Evolutionary conservation across 345 rosid genomes (phyloP).

Genomic region (Mangifera indica): DNA sequence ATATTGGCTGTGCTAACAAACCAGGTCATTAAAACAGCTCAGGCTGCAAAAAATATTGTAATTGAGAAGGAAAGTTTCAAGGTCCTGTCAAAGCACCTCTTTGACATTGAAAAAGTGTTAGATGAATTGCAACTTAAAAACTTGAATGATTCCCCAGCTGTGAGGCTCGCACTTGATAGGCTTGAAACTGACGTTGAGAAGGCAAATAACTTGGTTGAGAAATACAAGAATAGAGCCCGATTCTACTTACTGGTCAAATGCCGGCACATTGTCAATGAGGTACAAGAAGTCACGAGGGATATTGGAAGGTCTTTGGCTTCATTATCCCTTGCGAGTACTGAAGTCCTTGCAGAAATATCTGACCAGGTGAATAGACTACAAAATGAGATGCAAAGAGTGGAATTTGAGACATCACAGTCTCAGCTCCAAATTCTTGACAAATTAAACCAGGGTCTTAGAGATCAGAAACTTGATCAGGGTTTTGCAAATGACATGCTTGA

Average conservation of each 20-base stretch:
- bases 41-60: slow-evolving; percentile 62
- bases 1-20: slow-evolving; percentile 54
- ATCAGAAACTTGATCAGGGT: slow-evolving; percentile 60
- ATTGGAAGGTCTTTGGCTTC: slow-evolving; percentile 62
- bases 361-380: slow-evolving; percentile 61
- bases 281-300: slow-evolving; percentile 62
- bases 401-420: slow-evolving; percentile 52
- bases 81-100: slow-evolving; percentile 59
- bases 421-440: slow-evolving; percentile 56
- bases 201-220: slow-evolving; percentile 59
- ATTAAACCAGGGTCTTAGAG: slow-evolving; percentile 54
- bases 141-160: slow-evolving; percentile 55
- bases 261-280: slow-evolving; percentile 54
- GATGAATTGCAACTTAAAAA: slow-evolving; percentile 54
- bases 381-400: slow-evolving; percentile 67
- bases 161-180: slow-evolving; percentile 48
- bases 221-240: slow-evolving; percentile 43
- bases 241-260: slow-evolving; percentile 56
- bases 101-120: slow-evolving; percentile 64
- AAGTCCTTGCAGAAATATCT: slow-evolving; percentile 51
- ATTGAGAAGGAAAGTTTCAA: slow-evolving; percentile 66
- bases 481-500: slow-evolving; percentile 67
- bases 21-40: slow-evolving; percentile 69
- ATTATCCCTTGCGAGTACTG: slow-evolving; percentile 52
- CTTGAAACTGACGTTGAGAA: slow-evolving; percentile 62